Base-by-base conservation (phyloP, 306 rosid genomes). In the Calophaca sinica region DNA sequence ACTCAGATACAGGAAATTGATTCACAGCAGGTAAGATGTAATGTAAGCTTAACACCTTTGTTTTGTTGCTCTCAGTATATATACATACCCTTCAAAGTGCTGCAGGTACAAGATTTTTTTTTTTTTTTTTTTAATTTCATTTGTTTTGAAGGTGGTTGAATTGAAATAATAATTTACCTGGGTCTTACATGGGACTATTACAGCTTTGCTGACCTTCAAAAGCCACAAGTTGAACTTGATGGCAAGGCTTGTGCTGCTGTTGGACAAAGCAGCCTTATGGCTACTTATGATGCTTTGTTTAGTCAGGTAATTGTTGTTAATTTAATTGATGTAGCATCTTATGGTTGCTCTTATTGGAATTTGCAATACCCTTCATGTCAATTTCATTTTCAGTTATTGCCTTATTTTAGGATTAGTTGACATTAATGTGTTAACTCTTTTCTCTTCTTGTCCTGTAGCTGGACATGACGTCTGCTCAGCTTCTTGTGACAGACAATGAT, bases 211-310 rank as follows among this genome's bases (percentile, higher is more conserved):
- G 98, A 96, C 81, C 97, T 96, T 72, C 98, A 96, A 76, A 96
- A 89, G 77, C 99, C 98, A 62, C 98, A 92, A 87, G 86, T 79
- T 83, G 99, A 92, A 71, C 81, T 96, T 75, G 99, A 96, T 81
- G 98, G 99, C 68, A 96, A 96, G 80, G 99, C 99, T 15, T 96
- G 99, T 76, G 98, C 98, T 10, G 98, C 99, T 78, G 98, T 92
- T 84, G 99, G 99, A 78, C 99, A 96, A 70, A 89, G 76, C 79
- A 75, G 92, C 80, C 93, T 96, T 57, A 92, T 96, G 99, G 97
- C 98, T 80, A 89, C 90, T 62, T 96, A 96, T 36, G 99, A 96
- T 79, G 63, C 87, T 26, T 72, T 92, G 84, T 94, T 94, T 86
- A 85, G 87, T 82, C 97, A 94, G 98, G 99, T 94, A 82, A 80